Percentiles rank a stretch among this genome's conserved stretches.
Evolutionary conservation across 495 filamentous ascomycete species (phyloP).

Genomic region (Symbiotaphrina buchneri): DNA sequence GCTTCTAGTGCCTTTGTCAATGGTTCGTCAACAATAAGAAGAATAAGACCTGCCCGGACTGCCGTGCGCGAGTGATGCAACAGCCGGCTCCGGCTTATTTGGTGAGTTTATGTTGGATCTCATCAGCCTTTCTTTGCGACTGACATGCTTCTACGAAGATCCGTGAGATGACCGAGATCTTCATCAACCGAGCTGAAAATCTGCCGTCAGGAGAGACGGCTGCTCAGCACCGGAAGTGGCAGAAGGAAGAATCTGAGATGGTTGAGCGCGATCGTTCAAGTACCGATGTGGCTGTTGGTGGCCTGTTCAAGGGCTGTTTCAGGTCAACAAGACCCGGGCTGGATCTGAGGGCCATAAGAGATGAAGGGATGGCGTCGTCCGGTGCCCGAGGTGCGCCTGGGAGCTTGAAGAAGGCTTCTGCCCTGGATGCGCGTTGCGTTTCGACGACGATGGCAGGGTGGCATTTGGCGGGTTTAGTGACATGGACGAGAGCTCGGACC

Average conservation of each 20-base stretch:
- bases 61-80: slow-evolving; percentile 31
- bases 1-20: slow-evolving; percentile 33
- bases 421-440: slow-evolving; percentile 24
- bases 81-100: slow-evolving; percentile 50
- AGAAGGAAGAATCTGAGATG: slow-evolving; percentile 28
- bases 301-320: slow-evolving; percentile 45
- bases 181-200: slow-evolving; percentile 38
- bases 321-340: slow-evolving; percentile 10
- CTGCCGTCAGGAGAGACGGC: slow-evolving; percentile 37
- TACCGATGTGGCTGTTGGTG: slow-evolving; percentile 26
- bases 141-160: slow-evolving; percentile 20
- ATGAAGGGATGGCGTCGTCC: slow-evolving; percentile 35
- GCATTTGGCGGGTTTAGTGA: slow-evolving; percentile 2
- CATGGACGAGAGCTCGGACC: slow-evolving; percentile 4
- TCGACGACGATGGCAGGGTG: slow-evolving; percentile 14
- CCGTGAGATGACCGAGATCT: slow-evolving; percentile 41
- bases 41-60: slow-evolving; percentile 53
- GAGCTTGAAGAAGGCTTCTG: slow-evolving; percentile 38
- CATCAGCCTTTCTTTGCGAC: background rate
- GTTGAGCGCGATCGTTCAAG: slow-evolving; percentile 28
- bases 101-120: slow-evolving; percentile 15
- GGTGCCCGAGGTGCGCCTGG: slow-evolving; percentile 42
- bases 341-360: slow-evolving; percentile 18
- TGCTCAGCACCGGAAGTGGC: slow-evolving; percentile 31
- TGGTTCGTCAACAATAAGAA: slow-evolving; percentile 38